phyloP scores from a whole-genome alignment of 2,329 filamentous ascomycete genomes.

The Polychaeton citri region DNA sequence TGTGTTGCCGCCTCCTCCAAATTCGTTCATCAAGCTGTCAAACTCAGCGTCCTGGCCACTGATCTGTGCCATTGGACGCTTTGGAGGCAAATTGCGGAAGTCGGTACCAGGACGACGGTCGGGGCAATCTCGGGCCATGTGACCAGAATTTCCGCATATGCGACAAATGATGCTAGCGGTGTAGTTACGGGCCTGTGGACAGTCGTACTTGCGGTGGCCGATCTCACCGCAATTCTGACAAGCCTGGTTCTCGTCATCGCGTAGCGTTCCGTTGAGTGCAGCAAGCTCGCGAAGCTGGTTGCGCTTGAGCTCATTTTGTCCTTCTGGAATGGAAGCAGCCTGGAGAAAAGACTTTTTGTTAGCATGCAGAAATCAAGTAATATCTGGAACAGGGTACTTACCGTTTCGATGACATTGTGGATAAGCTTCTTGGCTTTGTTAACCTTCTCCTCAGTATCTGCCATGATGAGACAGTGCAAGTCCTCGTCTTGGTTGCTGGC shows the following conservation, averaged over 20 bases:
- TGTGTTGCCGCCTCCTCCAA: conserved; percentile 57
- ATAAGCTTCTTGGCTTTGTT: conserved; percentile 98
- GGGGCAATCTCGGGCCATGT: conserved; percentile 96
- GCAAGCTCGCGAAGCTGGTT: conserved; percentile 97
- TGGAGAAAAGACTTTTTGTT: conserved; percentile 26
- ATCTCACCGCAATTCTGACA: conserved; percentile 99
- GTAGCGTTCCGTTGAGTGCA: conserved; percentile 94
- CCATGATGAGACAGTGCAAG: conserved; percentile 98
- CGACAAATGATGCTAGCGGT: conserved; percentile 99
- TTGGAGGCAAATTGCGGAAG: conserved; percentile 63
- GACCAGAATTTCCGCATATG: conserved; percentile 92
- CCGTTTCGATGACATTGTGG: conserved; percentile 97
- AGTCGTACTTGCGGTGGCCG: conserved; percentile 97
- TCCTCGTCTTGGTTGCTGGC: conserved; percentile 99
- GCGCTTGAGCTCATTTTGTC: conserved; percentile 96
- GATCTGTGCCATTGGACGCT: conserved; percentile 50
- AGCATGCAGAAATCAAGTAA: background rate
- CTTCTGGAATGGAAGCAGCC: conserved; percentile 97
- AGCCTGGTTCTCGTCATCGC: conserved; percentile 97
- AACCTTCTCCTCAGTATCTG: conserved; percentile 97
- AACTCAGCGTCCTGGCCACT: conserved; percentile 60
- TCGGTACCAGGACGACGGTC: conserved; percentile 81
- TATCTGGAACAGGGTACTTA: conserved; percentile 36
- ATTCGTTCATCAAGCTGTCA: conserved; percentile 97
- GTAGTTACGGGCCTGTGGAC: conserved; percentile 92